Evolutionary conservation across 2,329 filamentous ascomycete species (phyloP).

Genomic region (Talaromyces sp.): DNA sequence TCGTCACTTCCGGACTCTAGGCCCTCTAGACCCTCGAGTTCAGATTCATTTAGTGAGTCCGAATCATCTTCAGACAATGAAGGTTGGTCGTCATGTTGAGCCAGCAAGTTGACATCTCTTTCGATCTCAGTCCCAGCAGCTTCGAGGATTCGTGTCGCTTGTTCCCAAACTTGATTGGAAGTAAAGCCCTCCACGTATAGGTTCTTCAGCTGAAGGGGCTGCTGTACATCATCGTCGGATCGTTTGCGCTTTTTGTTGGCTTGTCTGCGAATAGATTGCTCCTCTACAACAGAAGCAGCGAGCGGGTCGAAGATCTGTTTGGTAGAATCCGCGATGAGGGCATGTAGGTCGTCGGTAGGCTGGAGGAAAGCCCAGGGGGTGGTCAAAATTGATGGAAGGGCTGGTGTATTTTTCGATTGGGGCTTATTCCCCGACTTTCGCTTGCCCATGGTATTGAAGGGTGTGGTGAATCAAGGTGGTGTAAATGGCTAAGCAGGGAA

Average conservation of each 20-base stretch:
- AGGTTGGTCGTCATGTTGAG: constrained; percentile 21
- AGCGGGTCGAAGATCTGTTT: constrained; percentile 80
- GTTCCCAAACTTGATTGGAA: constrained; percentile 89
- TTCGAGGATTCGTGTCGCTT: constrained; percentile 80
- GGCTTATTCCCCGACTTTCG: constrained; percentile 6
- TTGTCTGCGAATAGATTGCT: constrained; percentile 70
- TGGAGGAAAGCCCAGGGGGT: constrained; percentile 77
- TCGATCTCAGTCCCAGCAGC: constrained; percentile 61
- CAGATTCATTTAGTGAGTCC: constrained; percentile 9
- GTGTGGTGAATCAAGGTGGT: not conserved
- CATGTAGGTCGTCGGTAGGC: constrained; percentile 67
- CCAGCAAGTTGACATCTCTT: constrained; percentile 45
- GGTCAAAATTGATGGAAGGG: constrained; percentile 49
- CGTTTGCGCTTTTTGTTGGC: constrained; percentile 77
- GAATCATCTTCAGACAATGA: constrained; percentile 11
- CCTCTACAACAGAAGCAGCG: constrained; percentile 71
- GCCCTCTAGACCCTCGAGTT: constrained; percentile 8
- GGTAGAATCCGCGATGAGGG: constrained; percentile 71
- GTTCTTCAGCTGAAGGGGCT: constrained; percentile 75
- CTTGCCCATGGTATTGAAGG: constrained; percentile 20
- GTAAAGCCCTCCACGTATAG: constrained; percentile 87
- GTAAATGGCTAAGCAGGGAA: not conserved
- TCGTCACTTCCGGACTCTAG: constrained; percentile 20
- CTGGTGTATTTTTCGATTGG: not conserved
- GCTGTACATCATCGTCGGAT: constrained; percentile 50